These are phyloP conservation scores for Ricinus communis DNA, from an alignment of 345 rosid genomes.

Conservation along the genomic window DNA sequence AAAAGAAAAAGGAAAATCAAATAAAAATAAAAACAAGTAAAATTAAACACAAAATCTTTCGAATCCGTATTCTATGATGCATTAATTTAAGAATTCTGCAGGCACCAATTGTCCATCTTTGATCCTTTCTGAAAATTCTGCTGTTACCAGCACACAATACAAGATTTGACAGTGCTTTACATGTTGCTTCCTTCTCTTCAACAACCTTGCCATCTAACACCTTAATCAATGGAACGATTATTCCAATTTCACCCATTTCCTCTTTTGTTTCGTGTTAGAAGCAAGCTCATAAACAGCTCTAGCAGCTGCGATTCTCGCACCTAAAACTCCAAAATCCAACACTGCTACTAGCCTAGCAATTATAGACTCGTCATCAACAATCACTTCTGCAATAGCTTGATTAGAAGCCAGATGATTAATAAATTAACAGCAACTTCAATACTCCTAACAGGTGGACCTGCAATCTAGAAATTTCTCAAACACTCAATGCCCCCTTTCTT, in stretches of 20 bases:
- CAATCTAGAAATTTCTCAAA: slow-evolving; percentile 79
- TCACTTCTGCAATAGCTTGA: slow-evolving; percentile 57
- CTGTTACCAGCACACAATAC: slow-evolving; percentile 48
- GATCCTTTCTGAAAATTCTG: slow-evolving; percentile 54
- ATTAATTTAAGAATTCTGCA: neutral
- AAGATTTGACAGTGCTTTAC: slow-evolving; percentile 59
- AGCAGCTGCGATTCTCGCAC: slow-evolving; percentile 77
- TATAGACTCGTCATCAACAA: slow-evolving; percentile 64
- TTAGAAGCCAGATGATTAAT: slow-evolving; percentile 50
- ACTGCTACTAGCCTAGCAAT: slow-evolving; percentile 45
- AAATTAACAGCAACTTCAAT: slow-evolving; percentile 68
- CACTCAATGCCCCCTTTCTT: slow-evolving; percentile 69
- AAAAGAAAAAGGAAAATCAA: neutral
- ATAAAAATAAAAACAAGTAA: slow-evolving; percentile 8
- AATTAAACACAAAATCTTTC: slow-evolving; percentile 25
- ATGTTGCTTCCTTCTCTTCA: slow-evolving; percentile 85
- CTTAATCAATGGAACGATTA: slow-evolving; percentile 51
- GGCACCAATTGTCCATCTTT: slow-evolving; percentile 48
- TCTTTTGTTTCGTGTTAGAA: slow-evolving; percentile 52
- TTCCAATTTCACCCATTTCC: slow-evolving; percentile 71
- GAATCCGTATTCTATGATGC: slow-evolving; percentile 7
- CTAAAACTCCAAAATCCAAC: slow-evolving; percentile 59
- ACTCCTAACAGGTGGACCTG: slow-evolving; percentile 43
- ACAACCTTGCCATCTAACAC: slow-evolving; percentile 85
- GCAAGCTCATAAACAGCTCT: slow-evolving; percentile 55